Evolutionary conservation across 352 stramenopile genomes (phyloP).

Genomic region (Phytophthora boehmeriae): DNA sequence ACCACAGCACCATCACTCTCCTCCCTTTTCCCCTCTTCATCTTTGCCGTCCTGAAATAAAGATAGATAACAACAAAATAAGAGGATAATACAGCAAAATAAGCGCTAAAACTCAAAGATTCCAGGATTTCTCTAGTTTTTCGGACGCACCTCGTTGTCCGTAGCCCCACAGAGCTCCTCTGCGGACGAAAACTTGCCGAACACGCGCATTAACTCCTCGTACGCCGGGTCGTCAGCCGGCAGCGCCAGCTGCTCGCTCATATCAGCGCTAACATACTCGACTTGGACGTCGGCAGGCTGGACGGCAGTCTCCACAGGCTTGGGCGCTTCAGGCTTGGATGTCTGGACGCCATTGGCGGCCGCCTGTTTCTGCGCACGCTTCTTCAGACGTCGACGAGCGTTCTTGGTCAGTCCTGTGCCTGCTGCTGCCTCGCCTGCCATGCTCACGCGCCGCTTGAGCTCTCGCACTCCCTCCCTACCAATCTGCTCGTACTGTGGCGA

Average conservation of each 20-base stretch:
- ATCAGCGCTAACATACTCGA: conserved; percentile 88
- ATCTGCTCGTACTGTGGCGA: background rate
- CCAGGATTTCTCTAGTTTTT: background rate
- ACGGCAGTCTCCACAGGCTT: conserved; percentile 5
- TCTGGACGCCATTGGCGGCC: conserved; percentile 34
- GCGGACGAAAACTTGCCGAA: conserved; percentile 86
- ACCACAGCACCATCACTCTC: conserved; percentile 9
- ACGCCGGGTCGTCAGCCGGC: conserved; percentile 63
- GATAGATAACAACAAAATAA: conserved; percentile 5
- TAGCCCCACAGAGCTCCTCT: conserved; percentile 77
- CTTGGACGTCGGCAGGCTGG: conserved; percentile 48
- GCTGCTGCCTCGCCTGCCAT: conserved; percentile 20
- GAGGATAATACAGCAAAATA: background rate
- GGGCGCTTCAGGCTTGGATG: background rate
- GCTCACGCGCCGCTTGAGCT: conserved; percentile 20
- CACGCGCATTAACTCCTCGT: conserved; percentile 89
- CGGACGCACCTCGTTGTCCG: conserved; percentile 46
- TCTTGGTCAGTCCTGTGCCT: conserved; percentile 71
- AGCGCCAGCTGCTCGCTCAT: conserved; percentile 68
- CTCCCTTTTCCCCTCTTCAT: conserved; percentile 30
- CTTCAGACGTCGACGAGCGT: conserved; percentile 79
- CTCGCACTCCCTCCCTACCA: conserved; percentile 2
- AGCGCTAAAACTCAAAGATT: conserved; percentile 4
- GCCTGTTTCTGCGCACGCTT: conserved; percentile 83
- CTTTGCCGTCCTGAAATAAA: conserved; percentile 35